Evolutionary conservation across 164 flowering plant species (phyloP).

Genomic region (Santalum album): DNA sequence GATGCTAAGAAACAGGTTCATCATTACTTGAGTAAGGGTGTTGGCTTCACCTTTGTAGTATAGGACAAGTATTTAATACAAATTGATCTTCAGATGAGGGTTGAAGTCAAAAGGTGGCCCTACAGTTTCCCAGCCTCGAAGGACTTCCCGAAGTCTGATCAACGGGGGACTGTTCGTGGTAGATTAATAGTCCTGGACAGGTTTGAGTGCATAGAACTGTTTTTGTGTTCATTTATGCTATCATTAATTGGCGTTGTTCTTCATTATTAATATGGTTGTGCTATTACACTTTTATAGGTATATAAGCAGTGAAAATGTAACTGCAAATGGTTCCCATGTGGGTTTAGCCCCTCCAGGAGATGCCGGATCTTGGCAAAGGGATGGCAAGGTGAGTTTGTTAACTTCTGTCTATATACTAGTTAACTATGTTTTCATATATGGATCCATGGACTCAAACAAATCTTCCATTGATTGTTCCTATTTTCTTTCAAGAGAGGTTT

Average conservation of each 20-base stretch:
- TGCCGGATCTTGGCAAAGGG: constrained; percentile 3
- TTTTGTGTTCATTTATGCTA: background rate
- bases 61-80: background rate
- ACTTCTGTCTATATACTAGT: background rate
- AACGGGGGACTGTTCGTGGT: background rate
- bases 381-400: constrained; percentile 1
- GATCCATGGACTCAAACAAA: no score
- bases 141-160: background rate
- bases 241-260: no score
- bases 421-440: background rate
- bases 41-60: background rate
- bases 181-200: background rate
- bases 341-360: constrained; percentile 4
- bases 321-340: background rate
- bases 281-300: background rate
- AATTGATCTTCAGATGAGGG: background rate
- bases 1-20: constrained; percentile 1
- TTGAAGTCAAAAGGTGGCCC: constrained; percentile 1
- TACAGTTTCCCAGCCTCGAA: background rate
- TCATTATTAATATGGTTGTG: no score
- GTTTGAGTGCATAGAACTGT: background rate
- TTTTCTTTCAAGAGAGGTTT: no score
- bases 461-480: no score
- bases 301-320: background rate
- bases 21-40: background rate